Evolutionary conservation across 2,329 filamentous ascomycete species (phyloP).

Genomic region (Cytospora piceicola): DNA sequence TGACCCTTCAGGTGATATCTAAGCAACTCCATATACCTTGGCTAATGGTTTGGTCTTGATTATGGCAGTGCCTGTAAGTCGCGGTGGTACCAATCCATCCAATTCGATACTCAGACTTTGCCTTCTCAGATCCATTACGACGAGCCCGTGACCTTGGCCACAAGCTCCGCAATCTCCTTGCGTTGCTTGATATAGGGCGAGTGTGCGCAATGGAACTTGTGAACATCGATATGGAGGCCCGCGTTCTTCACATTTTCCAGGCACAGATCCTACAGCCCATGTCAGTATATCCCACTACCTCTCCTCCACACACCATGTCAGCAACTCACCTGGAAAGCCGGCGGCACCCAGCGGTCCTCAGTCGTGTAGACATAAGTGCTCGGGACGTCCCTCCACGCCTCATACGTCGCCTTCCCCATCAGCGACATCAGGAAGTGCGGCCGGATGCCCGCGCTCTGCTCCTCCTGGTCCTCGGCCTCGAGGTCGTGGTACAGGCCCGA

Average conservation of each 20-base stretch:
- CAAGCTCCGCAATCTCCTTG: neutral
- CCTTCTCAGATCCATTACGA: too few species aligned
- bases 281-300: neutral
- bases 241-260: slow-evolving; percentile 5
- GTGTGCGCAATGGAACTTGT: neutral
- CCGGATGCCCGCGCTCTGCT: slow-evolving; percentile 1
- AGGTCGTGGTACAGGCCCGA: slow-evolving; percentile 14
- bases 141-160: neutral
- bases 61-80: too few species aligned
- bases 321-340: slow-evolving; percentile 3
- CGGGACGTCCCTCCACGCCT: slow-evolving; percentile 11
- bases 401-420: slow-evolving; percentile 12
- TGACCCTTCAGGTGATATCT: too few species aligned
- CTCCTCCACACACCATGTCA: neutral
- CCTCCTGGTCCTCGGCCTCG: slow-evolving; percentile 13
- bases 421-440: slow-evolving; percentile 4
- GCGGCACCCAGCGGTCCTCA: slow-evolving; percentile 8
- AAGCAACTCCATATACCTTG: too few species aligned
- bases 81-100: too few species aligned
- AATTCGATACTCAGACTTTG: too few species aligned
- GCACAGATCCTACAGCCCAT: slow-evolving; percentile 2
- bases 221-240: neutral
- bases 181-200: slow-evolving; percentile 7
- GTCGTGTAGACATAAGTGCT: slow-evolving; percentile 11
- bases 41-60: too few species aligned